These are phyloP conservation scores for Sporisorium graminicola DNA, from an alignment of 1,284 basidiomycete species.

Conservation along the genomic window DNA sequence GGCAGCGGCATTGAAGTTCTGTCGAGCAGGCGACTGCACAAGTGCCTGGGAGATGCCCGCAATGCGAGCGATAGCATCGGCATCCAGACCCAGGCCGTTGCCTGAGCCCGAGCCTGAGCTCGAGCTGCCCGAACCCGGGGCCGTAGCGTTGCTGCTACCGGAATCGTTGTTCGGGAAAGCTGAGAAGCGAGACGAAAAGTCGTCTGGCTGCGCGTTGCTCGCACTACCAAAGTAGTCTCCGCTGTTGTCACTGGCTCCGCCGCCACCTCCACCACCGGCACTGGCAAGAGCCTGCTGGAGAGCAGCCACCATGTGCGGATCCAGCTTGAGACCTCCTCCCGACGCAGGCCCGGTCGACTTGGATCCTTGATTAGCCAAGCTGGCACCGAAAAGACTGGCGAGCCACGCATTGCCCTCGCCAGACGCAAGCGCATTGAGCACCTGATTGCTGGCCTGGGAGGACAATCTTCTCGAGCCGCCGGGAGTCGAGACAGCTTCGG, in stretches of 20 bases:
- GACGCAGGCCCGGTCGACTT: conserved; percentile 35
- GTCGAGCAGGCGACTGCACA: conserved; percentile 42
- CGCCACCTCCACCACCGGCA: conserved; percentile 19
- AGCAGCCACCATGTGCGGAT: conserved; percentile 58
- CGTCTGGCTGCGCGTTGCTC: conserved; percentile 7
- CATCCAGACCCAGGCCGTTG: conserved; percentile 38
- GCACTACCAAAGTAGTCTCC: conserved; percentile 37
- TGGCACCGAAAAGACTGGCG: conserved; percentile 56
- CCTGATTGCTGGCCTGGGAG: conserved; percentile 54
- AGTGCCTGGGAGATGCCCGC: conserved; percentile 49
- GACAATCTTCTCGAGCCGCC: conserved; percentile 48
- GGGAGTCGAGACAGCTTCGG: conserved; percentile 49
- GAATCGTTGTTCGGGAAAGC: conserved; percentile 12
- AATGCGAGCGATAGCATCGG: conserved; percentile 41
- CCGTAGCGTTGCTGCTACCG: conserved; percentile 4
- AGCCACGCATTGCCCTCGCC: conserved; percentile 61
- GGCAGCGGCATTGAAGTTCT: conserved; percentile 4
- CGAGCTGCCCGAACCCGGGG: not conserved
- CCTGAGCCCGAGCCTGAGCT: conserved; percentile 6
- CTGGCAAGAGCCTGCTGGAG: conserved; percentile 54
- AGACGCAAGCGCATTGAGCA: conserved; percentile 57
- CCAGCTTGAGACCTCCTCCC: conserved; percentile 56
- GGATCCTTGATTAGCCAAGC: conserved; percentile 39
- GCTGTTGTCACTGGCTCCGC: conserved; percentile 6
- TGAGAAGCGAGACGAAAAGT: conserved; percentile 40